Percentiles rank a stretch among this genome's conserved stretches.
Conservation (phyloP, 495 filamentous ascomycete species). For the Amorphotheca resinae region DNA sequence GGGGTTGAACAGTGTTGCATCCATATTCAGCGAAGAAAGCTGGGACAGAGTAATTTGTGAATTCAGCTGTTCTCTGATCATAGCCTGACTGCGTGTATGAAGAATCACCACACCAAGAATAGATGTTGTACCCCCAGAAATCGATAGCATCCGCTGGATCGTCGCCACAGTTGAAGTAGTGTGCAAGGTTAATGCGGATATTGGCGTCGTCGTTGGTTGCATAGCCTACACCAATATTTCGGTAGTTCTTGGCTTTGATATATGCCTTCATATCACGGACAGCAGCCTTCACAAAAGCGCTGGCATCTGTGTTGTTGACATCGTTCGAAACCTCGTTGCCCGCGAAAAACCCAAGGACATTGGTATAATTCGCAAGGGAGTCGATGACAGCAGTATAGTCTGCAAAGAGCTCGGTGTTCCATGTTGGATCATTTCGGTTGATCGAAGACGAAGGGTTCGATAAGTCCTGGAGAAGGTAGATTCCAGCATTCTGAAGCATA, state of each 20-base stretch:
- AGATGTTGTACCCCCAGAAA: slow-evolving; percentile 99
- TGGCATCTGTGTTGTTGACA: slow-evolving; percentile 67
- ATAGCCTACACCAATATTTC: slow-evolving; percentile 82
- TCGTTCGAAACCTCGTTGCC: slow-evolving; percentile 94
- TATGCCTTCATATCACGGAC: slow-evolving; percentile 91
- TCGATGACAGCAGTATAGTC: slow-evolving; percentile 82
- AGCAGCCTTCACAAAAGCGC: slow-evolving; percentile 90
- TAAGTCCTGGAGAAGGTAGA: slow-evolving; percentile 88
- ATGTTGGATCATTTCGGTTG: slow-evolving; percentile 62
- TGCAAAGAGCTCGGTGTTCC: slow-evolving; percentile 61
- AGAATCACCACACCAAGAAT: slow-evolving; percentile 89
- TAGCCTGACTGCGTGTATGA: slow-evolving; percentile 63
- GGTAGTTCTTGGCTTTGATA: slow-evolving; percentile 65
- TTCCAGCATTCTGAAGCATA: slow-evolving; percentile 69
- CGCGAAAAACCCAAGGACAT: slow-evolving; percentile 90
- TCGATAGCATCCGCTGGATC: slow-evolving; percentile 51
- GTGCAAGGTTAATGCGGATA: slow-evolving; percentile 65
- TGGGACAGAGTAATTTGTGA: slow-evolving; percentile 75
- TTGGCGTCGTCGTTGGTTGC: slow-evolving; percentile 79
- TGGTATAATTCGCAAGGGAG: slow-evolving; percentile 62
- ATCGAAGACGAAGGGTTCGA: slow-evolving; percentile 70
- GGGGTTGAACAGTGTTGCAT: slow-evolving; percentile 68
- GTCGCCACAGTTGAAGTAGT: slow-evolving; percentile 86
- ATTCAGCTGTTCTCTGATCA: slow-evolving; percentile 66
- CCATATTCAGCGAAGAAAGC: slow-evolving; percentile 98